A percentile compares a stretch with the other conserved stretches of the same genome.
Conservation (phyloP, 163 green algal genomes). For the Picocystis sp. region DNA sequence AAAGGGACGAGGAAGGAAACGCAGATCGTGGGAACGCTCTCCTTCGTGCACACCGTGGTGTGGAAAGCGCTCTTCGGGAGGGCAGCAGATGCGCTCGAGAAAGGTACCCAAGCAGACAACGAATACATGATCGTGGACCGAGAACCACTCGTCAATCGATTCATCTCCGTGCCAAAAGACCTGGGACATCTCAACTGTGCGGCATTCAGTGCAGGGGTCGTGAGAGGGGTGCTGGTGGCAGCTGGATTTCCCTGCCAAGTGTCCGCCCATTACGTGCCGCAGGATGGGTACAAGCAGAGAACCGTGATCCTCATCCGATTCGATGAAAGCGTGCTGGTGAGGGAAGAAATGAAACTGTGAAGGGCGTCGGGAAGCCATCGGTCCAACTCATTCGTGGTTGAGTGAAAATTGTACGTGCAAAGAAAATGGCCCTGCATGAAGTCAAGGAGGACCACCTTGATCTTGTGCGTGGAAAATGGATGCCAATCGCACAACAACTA, state of each 20-base stretch:
- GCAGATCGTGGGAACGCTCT: slow-evolving; percentile 56
- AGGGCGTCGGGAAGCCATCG: too few species aligned
- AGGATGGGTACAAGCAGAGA: slow-evolving; percentile 14
- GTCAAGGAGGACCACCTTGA: too few species aligned
- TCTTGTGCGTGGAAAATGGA: too few species aligned
- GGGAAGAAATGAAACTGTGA: slow-evolving; percentile 8
- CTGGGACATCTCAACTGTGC: slow-evolving; percentile 72
- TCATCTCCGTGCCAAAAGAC: slow-evolving; percentile 75
- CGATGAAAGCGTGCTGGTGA: slow-evolving; percentile 15
- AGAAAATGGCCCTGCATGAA: too few species aligned
- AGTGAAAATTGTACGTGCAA: too few species aligned
- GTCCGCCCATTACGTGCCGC: neutral
- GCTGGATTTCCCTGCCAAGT: slow-evolving; percentile 54
- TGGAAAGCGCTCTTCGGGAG: slow-evolving; percentile 75
- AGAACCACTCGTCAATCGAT: slow-evolving; percentile 65
- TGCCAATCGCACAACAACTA: too few species aligned
- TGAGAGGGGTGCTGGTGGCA: slow-evolving; percentile 66
- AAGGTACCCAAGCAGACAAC: slow-evolving; percentile 61
- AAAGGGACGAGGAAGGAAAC: slow-evolving; percentile 24
- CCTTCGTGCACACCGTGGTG: slow-evolving; percentile 58
- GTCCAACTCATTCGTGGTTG: too few species aligned
- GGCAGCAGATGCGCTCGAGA: slow-evolving; percentile 23
- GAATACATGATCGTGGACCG: slow-evolving; percentile 96
- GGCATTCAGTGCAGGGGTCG: slow-evolving; percentile 75
- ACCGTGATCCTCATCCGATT: slow-evolving; percentile 29